Base-by-base conservation (phyloP, 768 basidiomycete genomes). In the Tubosaeta sp. region DNA sequence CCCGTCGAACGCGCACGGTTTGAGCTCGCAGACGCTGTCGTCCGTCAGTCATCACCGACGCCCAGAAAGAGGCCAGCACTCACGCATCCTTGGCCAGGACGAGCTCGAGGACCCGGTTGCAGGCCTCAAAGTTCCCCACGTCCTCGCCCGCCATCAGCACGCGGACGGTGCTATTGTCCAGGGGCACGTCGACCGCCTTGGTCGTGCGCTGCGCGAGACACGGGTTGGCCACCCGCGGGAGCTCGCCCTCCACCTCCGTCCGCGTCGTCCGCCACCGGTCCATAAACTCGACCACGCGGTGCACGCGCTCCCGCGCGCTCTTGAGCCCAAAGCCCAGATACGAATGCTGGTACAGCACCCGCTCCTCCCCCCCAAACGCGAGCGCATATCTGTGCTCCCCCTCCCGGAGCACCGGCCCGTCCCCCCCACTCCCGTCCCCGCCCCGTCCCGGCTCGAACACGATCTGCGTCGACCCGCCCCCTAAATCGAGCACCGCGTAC, bases 291-390 rank as follows among this genome's bases (percentile, higher is more conserved):
- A 97, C 88, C 46, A 99, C 73, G 57, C 83, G 83, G 66, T 99
- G 93, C 12, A 97, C 88, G 65, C 86, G 84, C 68, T 78, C 74
- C 56, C 95, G 70, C 25, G 92, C 94, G 25, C 80, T 77, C 92
- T 93, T 97, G 31, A 97, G 76, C 11, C 97, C 97, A 71, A 95
- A 99, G 5, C 95, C 97, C 51, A 98, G 79, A 72, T 97, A 97
- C 50, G 95, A 98, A 65, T 99, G 95, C 72, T 98, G 97, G 71
- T 98, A 98, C 56, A 97, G 69, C 55, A 84, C 82, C 67, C 88
- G 82, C 47, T 72, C 77, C 59, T 71, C 73, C 16, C 86, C 89
- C 4, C 81, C 87, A 63, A 95, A 94, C 33, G 68, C 72, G 44
- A 98, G 76, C 44, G 83, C 83, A 69, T 93, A 97, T 71, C 89